Conservation (phyloP, 139 green algal genomes). For the Pseudopediastrum boryanum region DNA sequence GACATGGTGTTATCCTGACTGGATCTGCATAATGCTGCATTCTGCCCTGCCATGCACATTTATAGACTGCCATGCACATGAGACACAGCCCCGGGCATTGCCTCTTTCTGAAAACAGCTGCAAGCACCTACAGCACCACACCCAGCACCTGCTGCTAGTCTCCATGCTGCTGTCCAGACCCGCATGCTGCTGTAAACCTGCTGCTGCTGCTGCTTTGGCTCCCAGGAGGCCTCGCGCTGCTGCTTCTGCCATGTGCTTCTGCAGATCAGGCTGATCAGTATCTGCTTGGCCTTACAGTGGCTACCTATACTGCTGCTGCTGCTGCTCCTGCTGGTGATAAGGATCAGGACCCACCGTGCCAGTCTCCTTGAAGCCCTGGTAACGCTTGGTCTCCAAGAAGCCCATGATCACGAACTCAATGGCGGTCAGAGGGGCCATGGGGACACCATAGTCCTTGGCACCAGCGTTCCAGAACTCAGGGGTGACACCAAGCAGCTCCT, state of each 20-base stretch:
- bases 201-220: constrained; percentile 1
- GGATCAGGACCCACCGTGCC: constrained; percentile 59
- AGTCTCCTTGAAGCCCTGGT: constrained; percentile 84
- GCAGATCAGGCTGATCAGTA: not conserved
- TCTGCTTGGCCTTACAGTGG: not conserved
- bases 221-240: not conserved
- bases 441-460: constrained; percentile 61
- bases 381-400: constrained; percentile 86
- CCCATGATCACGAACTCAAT: constrained; percentile 75
- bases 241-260: too few relatives aligned
- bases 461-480: constrained; percentile 69
- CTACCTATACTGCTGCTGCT: constrained; percentile 1
- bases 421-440: constrained; percentile 63
- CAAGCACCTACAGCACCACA: too few relatives aligned
- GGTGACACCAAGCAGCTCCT: constrained; percentile 64
- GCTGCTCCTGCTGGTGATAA: not conserved
- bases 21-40: too few relatives aligned
- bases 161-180: too few relatives aligned
- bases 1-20: too few relatives aligned
- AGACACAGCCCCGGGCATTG: too few relatives aligned
- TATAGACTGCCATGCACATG: too few relatives aligned
- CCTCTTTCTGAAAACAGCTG: too few relatives aligned
- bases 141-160: too few relatives aligned
- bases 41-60: too few relatives aligned
- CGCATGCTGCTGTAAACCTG: too few relatives aligned